phyloP scores from a whole-genome alignment of 306 rosid genomes.

The Hylodesmum podocarpum region DNA sequence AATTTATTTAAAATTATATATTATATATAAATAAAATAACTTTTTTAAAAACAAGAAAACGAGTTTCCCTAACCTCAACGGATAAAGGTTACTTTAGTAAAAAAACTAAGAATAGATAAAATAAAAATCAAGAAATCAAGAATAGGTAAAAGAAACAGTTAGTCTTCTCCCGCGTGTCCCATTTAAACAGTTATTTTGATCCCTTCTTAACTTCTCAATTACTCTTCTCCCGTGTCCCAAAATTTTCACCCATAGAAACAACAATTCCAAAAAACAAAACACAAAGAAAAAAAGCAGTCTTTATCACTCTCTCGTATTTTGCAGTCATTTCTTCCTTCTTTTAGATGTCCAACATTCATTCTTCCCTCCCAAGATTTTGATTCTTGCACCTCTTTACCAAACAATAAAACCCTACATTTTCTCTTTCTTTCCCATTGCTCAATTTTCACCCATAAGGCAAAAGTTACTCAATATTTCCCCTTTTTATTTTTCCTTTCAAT shows the following conservation, averaged over 20 bases:
- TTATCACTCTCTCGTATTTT: slow-evolving; percentile 5
- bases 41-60: no score
- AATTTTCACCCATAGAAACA: slow-evolving; percentile 14
- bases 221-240: slow-evolving; percentile 21
- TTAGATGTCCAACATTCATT: slow-evolving; percentile 15
- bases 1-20: no score
- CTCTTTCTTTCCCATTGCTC: background rate
- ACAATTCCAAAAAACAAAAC: slow-evolving; percentile 2
- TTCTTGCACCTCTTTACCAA: slow-evolving; percentile 31
- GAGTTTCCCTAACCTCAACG: no score
- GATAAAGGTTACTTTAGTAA: no score
- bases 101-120: no score
- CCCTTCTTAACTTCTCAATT: background rate
- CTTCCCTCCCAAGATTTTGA: slow-evolving; percentile 37
- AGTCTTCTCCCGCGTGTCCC: no score
- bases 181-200: background rate
- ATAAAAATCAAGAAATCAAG: no score
- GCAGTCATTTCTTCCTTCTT: slow-evolving; percentile 21
- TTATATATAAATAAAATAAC: no score
- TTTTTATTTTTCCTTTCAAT: background rate
- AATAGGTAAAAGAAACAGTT: no score
- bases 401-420: slow-evolving; percentile 57
- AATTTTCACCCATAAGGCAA: background rate
- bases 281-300: background rate
- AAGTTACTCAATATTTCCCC: background rate